Percentiles rank a stretch among this genome's conserved stretches.
These are phyloP conservation scores for Alopecurus myosuroides DNA, from an alignment of 176 grass and related monocot species.

Conservation along the genomic window DNA sequence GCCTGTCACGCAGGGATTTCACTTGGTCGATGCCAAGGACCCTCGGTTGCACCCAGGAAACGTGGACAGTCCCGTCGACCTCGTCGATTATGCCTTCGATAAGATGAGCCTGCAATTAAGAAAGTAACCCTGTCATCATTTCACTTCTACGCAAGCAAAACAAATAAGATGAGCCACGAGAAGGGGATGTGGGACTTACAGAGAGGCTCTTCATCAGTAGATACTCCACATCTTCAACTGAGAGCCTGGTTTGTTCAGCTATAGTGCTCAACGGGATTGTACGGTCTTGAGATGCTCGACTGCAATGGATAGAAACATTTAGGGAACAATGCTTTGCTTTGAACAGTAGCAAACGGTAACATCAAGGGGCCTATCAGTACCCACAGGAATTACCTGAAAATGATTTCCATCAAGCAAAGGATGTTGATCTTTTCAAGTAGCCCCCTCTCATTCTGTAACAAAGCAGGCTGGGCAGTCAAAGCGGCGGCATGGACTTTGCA, in stretches of 20 bases:
- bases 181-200: conserved; percentile 34
- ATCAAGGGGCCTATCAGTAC: background rate
- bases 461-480: conserved; percentile 71
- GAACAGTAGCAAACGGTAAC: background rate
- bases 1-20: conserved; percentile 49
- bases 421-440: conserved; percentile 91
- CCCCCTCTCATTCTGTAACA: conserved; percentile 60
- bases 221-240: conserved; percentile 71
- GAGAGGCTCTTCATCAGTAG: conserved; percentile 93
- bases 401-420: conserved; percentile 96
- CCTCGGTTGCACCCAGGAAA: conserved; percentile 81
- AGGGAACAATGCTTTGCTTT: conserved; percentile 12
- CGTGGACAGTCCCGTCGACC: conserved; percentile 56
- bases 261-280: conserved; percentile 68
- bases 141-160: background rate
- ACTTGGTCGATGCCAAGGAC: conserved; percentile 77
- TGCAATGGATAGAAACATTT: conserved; percentile 26
- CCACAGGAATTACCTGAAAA: conserved; percentile 57
- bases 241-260: conserved; percentile 63
- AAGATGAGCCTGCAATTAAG: conserved; percentile 59
- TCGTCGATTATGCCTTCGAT: conserved; percentile 90
- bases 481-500: conserved; percentile 54
- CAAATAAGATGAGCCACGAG: no score
- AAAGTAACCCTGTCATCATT: background rate
- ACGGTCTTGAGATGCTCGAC: conserved; percentile 62